These are phyloP conservation scores for Penicillium malachiteum DNA, from an alignment of 495 filamentous ascomycete species.

Conservation along the genomic window DNA sequence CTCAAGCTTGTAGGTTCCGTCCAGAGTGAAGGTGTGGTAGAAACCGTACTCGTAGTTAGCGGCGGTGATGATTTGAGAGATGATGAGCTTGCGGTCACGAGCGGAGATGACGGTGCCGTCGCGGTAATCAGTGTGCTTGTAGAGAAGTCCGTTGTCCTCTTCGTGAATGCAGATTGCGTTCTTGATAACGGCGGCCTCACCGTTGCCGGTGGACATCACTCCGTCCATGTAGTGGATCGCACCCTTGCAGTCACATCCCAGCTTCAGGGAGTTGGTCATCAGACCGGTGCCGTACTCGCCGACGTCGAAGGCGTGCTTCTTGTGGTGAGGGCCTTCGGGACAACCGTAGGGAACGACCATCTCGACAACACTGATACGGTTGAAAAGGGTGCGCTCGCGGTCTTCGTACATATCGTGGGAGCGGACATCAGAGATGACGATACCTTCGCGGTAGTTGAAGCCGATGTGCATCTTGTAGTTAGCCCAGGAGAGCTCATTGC, in stretches of 20 bases:
- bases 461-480: constrained; percentile 54
- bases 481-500: constrained; percentile 40
- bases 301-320: constrained; percentile 92
- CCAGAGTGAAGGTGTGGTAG: constrained; percentile 93
- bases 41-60: constrained; percentile 98
- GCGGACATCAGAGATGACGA: constrained; percentile 87
- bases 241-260: constrained; percentile 95
- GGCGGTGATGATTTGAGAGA: constrained; percentile 93
- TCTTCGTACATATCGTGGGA: constrained; percentile 88
- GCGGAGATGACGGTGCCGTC: constrained; percentile 86
- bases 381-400: constrained; percentile 76
- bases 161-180: constrained; percentile 98
- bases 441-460: constrained; percentile 93
- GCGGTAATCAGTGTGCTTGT: constrained; percentile 96
- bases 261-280: constrained; percentile 87
- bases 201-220: constrained; percentile 78
- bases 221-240: constrained; percentile 90
- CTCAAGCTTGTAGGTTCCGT: constrained; percentile 90
- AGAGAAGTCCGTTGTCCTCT: constrained; percentile 89
- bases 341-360: constrained; percentile 98
- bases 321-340: constrained; percentile 87
- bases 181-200: constrained; percentile 75
- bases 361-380: constrained; percentile 88
- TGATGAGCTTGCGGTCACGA: constrained; percentile 79
- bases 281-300: constrained; percentile 94